A percentile compares a stretch with the other conserved stretches of the same genome.
phyloP scores from a whole-genome alignment of 2,329 filamentous ascomycete genomes.

The Ceratocystis alfenasii region DNA sequence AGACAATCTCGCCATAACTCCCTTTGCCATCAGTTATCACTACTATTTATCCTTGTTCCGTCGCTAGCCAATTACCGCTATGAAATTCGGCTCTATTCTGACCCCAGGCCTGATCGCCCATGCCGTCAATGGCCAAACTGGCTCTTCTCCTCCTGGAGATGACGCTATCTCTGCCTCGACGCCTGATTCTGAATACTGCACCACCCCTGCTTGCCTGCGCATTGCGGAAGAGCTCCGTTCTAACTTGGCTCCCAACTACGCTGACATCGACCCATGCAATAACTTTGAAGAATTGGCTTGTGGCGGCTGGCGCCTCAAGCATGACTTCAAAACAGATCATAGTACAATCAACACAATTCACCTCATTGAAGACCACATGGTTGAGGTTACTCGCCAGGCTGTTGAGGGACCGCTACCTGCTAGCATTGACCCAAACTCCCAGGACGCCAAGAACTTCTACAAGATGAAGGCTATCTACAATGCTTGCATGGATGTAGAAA shows the following conservation, averaged over 20 bases:
- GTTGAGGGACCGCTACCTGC: slow-evolving; percentile 46
- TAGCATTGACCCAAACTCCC: slow-evolving; percentile 27
- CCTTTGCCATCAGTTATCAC: too few relatives aligned
- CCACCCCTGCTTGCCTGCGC: slow-evolving; percentile 28
- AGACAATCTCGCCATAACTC: too few relatives aligned
- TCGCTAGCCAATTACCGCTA: neutral
- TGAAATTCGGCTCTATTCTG: neutral
- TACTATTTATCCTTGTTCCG: too few relatives aligned
- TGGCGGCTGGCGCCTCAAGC: slow-evolving; percentile 51
- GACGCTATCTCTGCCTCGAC: neutral
- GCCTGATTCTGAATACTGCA: slow-evolving; percentile 18
- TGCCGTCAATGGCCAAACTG: neutral
- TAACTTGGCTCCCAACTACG: slow-evolving; percentile 36
- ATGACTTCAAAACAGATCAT: slow-evolving; percentile 55
- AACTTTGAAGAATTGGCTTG: slow-evolving; percentile 58
- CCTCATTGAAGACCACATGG: slow-evolving; percentile 49
- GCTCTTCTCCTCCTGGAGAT: neutral
- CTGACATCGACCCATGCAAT: slow-evolving; percentile 53
- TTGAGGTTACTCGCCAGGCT: slow-evolving; percentile 49
- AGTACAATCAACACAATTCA: slow-evolving; percentile 48
- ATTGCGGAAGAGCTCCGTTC: slow-evolving; percentile 28
- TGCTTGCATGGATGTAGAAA: slow-evolving; percentile 52
- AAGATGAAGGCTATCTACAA: slow-evolving; percentile 53
- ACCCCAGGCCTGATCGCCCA: neutral
- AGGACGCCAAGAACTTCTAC: slow-evolving; percentile 51